phyloP scores from a whole-genome alignment of 2,329 filamentous ascomycete species.

The Zasmidium angulare region DNA sequence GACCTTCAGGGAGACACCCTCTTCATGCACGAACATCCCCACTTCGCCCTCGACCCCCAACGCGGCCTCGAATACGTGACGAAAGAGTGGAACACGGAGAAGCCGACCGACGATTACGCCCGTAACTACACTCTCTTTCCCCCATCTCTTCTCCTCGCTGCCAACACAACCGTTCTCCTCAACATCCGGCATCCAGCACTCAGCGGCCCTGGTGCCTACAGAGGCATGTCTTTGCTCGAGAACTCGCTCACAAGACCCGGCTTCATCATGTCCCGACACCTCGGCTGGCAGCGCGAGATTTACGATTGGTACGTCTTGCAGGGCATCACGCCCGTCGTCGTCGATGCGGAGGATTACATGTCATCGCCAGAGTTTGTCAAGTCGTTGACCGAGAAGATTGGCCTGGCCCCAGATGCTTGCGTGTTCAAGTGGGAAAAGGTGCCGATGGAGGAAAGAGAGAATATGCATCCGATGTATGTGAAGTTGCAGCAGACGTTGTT shows the following conservation, averaged over 20 bases:
- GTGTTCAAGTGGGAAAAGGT: constrained; percentile 25
- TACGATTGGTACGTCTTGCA: constrained; percentile 38
- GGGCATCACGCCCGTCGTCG: constrained; percentile 30
- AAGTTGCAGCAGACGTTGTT: constrained; percentile 34
- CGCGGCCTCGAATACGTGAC: background rate
- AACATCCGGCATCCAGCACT: constrained; percentile 37
- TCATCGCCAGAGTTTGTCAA: constrained; percentile 32
- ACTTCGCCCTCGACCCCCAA: background rate
- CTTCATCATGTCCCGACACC: constrained; percentile 27
- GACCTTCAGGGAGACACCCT: constrained; percentile 4
- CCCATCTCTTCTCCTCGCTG: constrained; percentile 36
- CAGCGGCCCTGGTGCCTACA: constrained; percentile 40
- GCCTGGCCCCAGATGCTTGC: constrained; percentile 34
- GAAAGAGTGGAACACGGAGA: background rate
- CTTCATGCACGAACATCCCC: constrained; percentile 4
- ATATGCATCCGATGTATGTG: constrained; percentile 12
- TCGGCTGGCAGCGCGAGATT: constrained; percentile 36
- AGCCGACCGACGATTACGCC: background rate
- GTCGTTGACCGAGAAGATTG: constrained; percentile 27
- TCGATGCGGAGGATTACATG: constrained; percentile 44
- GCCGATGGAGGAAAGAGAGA: constrained; percentile 2
- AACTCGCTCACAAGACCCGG: constrained; percentile 5
- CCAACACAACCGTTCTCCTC: constrained; percentile 25
- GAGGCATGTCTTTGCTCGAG: constrained; percentile 9
- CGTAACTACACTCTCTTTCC: constrained; percentile 33